These are phyloP conservation scores for Lactifluus piperatus DNA, from an alignment of 768 basidiomycete species.

Conservation along the genomic window DNA sequence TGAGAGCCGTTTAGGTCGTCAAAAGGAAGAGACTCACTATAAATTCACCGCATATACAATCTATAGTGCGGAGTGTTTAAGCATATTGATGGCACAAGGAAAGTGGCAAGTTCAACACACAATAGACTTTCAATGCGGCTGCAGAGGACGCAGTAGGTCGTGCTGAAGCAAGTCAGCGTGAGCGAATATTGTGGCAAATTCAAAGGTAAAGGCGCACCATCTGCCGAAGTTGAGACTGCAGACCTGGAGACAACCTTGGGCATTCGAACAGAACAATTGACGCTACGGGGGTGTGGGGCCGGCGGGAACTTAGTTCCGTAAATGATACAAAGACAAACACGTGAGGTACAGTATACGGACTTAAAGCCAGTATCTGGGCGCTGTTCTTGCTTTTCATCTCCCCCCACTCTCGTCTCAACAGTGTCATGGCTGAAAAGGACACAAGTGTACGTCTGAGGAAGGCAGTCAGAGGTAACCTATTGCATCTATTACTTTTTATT, in stretches of 20 bases:
- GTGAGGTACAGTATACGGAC: slow-evolving; percentile 4
- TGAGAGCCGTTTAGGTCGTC: not conserved
- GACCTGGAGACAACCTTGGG: slow-evolving; percentile 90
- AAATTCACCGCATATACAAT: slow-evolving; percentile 85
- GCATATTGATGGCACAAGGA: not conserved
- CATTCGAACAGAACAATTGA: slow-evolving; percentile 42
- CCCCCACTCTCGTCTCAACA: slow-evolving; percentile 21
- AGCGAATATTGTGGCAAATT: not conserved
- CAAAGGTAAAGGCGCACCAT: slow-evolving; percentile 41
- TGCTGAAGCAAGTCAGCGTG: slow-evolving; percentile 35
- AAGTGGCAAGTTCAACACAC: slow-evolving; percentile 35
- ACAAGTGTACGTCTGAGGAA: slow-evolving; percentile 62
- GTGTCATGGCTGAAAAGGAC: slow-evolving; percentile 76
- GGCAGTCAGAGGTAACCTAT: slow-evolving; percentile 61
- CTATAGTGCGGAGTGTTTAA: slow-evolving; percentile 30
- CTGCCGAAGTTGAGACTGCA: slow-evolving; percentile 80
- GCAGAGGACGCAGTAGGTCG: slow-evolving; percentile 73
- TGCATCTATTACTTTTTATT: not conserved
- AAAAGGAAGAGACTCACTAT: slow-evolving; percentile 40
- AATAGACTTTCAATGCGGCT: slow-evolving; percentile 73
- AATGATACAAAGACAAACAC: not conserved
- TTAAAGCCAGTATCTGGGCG: slow-evolving; percentile 3
- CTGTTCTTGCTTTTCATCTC: slow-evolving; percentile 18
- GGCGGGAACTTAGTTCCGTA: not conserved
- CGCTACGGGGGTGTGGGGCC: not conserved